phyloP scores from a whole-genome alignment of 2,329 filamentous ascomycete species.

The Monosporascus sp. region DNA sequence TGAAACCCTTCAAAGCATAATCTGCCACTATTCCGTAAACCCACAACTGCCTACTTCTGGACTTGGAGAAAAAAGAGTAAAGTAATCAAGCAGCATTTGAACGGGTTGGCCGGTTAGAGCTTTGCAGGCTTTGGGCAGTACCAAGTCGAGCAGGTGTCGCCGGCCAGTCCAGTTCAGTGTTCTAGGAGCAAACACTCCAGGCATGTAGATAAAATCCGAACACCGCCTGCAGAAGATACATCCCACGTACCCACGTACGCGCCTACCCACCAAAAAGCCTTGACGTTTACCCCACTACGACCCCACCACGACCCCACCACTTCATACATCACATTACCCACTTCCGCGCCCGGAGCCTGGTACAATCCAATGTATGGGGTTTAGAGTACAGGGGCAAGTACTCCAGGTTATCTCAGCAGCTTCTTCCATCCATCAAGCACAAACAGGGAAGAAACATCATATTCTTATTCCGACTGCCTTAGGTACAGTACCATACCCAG shows the following conservation, averaged over 20 bases:
- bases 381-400: too few species aligned
- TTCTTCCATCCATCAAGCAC: too few species aligned
- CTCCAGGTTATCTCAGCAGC: too few species aligned
- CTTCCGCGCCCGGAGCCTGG: too few species aligned
- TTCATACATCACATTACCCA: background rate
- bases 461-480: too few species aligned
- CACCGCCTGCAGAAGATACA: background rate
- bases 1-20: too few species aligned
- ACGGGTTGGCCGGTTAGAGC: background rate
- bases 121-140: background rate
- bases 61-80: too few species aligned
- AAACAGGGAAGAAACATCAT: too few species aligned
- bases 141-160: background rate
- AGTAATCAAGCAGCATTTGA: background rate
- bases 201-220: constrained; percentile 7
- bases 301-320: background rate
- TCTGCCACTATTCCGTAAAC: background rate
- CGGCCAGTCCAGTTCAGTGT: background rate
- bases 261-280: background rate
- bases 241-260: background rate
- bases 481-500: too few species aligned
- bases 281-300: background rate
- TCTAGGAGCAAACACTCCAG: constrained; percentile 20
- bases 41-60: background rate
- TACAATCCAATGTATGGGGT: too few species aligned